phyloP scores from a whole-genome alignment of 2,329 filamentous ascomycete species.

The Scedosporium boydii region DNA sequence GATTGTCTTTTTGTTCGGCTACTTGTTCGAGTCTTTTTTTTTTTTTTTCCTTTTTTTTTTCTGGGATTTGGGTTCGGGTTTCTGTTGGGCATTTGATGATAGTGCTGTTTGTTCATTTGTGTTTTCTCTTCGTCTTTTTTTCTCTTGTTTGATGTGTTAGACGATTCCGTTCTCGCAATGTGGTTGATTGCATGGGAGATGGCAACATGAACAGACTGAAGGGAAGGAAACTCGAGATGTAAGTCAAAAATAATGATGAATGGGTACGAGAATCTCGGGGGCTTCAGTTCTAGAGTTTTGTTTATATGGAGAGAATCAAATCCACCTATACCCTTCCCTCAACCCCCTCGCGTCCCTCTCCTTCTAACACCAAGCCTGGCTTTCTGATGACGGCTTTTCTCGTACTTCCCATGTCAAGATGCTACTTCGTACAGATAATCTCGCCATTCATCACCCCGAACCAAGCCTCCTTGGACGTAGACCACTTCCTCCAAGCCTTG shows the following conservation, averaged over 20 bases:
- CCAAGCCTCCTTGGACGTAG: slow-evolving; percentile 2
- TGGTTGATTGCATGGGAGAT: neutral
- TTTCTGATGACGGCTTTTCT: neutral
- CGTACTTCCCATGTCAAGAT: neutral
- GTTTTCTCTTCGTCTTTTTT: neutral
- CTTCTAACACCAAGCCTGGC: neutral
- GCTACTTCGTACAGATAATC: slow-evolving; percentile 4
- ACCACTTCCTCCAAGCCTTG: slow-evolving; percentile 3
- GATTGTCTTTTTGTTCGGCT: slow-evolving; percentile 6
- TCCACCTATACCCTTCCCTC: neutral
- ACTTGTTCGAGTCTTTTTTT: slow-evolving; percentile 3
- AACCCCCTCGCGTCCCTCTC: no score
- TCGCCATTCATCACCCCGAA: slow-evolving; percentile 8
- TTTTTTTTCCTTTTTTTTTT: slow-evolving; percentile 7
- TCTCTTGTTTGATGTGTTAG: no score
- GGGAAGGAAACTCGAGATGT: neutral
- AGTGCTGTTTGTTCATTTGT: neutral
- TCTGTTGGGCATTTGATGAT: neutral
- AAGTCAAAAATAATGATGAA: neutral
- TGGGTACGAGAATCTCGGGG: neutral
- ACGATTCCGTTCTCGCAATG: no score
- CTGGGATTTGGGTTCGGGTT: neutral
- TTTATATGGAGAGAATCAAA: neutral
- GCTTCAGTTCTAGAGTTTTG: neutral
- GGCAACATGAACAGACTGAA: neutral